A percentile compares a stretch with the other conserved stretches of the same genome.
Conservation (phyloP, 495 filamentous ascomycete species). For the Xanthoparmelia taractica region DNA sequence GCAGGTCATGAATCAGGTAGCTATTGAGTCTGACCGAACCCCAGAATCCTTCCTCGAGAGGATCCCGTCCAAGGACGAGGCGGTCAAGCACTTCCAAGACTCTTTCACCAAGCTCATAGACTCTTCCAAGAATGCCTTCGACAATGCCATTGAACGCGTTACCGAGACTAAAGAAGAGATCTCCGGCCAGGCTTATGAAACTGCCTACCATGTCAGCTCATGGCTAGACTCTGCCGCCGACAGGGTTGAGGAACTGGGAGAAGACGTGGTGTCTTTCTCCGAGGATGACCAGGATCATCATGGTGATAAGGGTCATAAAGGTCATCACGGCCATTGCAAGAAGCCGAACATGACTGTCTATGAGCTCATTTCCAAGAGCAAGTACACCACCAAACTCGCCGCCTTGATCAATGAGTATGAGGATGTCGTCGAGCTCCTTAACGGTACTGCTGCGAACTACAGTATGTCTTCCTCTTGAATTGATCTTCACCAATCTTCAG, state of each 20-base stretch:
- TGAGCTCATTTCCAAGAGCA: conserved; percentile 62
- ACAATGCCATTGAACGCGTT: conserved; percentile 38
- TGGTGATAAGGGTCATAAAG: conserved; percentile 14
- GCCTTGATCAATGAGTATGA: conserved; percentile 61
- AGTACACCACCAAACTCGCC: conserved; percentile 68
- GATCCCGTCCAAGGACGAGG: conserved; percentile 34
- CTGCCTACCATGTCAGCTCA: conserved; percentile 36
- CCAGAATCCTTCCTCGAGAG: conserved; percentile 30
- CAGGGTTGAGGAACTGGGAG: conserved; percentile 17
- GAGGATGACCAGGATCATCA: conserved; percentile 1
- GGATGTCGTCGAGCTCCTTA: conserved; percentile 62
- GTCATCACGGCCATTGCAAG: conserved; percentile 28
- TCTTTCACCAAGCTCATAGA: conserved; percentile 31
- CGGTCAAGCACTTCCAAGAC: conserved; percentile 32
- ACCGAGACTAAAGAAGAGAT: conserved; percentile 31
- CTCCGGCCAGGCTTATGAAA: conserved; percentile 31
- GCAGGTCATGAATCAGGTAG: conserved; percentile 31
- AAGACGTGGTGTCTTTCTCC: background rate
- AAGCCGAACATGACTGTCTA: conserved; percentile 63
- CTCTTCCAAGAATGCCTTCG: conserved; percentile 38
- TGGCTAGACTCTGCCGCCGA: conserved; percentile 37
- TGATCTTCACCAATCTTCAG: background rate
- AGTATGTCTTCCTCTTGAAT: background rate
- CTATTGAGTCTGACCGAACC: conserved; percentile 33
- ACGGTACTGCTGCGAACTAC: conserved; percentile 58